phyloP scores from a whole-genome alignment of 2,329 filamentous ascomycete genomes.

The Trichoderma hamatum region DNA sequence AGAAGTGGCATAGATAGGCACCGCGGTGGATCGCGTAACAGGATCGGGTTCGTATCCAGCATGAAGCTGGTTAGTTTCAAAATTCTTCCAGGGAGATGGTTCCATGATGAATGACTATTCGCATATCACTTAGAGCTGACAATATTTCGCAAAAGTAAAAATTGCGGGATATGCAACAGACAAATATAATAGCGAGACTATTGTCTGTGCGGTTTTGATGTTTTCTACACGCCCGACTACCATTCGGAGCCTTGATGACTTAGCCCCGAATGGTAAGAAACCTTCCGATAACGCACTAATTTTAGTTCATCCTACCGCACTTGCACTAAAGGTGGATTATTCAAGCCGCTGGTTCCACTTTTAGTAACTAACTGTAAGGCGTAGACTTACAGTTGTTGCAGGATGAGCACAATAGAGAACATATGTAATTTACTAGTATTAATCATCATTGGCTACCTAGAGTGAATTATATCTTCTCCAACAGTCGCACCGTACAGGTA shows the following conservation, averaged over 20 bases:
- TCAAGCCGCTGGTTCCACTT: not conserved
- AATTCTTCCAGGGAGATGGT: not conserved
- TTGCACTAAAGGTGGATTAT: too few species aligned
- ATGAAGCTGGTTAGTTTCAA: not conserved
- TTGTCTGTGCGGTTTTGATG: not conserved
- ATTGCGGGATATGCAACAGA: not conserved
- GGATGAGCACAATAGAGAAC: too few species aligned
- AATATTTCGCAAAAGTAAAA: not conserved
- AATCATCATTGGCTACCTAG: not conserved
- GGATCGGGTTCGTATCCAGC: not conserved
- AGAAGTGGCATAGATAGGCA: not conserved
- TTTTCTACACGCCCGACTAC: not conserved
- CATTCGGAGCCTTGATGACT: not conserved
- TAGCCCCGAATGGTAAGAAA: not conserved
- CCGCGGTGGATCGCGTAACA: not conserved
- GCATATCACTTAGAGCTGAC: not conserved
- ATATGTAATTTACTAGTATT: too few species aligned
- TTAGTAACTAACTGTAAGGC: too few species aligned
- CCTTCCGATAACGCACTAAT: not conserved
- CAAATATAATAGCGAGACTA: not conserved
- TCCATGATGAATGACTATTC: not conserved
- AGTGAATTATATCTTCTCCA: too few species aligned
- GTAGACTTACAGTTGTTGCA: too few species aligned
- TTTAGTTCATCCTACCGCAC: not conserved
- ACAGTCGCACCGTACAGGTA: too few species aligned